A percentile compares a stretch with the other conserved stretches of the same genome.
These are phyloP conservation scores for Neostapfia colusana DNA, from an alignment of 176 grass and related monocot species.

Conservation along the genomic window DNA sequence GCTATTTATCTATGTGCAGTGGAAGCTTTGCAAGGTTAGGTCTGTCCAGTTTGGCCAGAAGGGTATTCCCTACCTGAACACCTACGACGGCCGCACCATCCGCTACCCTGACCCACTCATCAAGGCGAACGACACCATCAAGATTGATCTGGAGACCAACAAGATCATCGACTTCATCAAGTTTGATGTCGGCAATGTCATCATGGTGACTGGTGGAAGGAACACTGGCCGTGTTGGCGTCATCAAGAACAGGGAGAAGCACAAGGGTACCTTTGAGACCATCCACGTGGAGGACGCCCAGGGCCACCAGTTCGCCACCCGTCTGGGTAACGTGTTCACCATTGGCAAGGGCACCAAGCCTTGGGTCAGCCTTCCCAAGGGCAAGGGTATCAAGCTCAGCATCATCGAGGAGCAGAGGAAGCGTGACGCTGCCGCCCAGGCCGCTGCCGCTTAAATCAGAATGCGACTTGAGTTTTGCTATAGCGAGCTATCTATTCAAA, in stretches of 20 bases:
- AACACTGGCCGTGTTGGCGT: slow-evolving; percentile 67
- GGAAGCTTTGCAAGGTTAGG: slow-evolving; percentile 67
- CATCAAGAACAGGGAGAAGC: slow-evolving; percentile 72
- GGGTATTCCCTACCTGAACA: slow-evolving; percentile 64
- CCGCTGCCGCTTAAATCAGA: slow-evolving; percentile 31
- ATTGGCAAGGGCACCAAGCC: slow-evolving; percentile 66
- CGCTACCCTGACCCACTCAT: slow-evolving; percentile 66
- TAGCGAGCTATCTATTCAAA: slow-evolving; percentile 21
- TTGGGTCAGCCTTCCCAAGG: slow-evolving; percentile 66
- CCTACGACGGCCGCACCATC: slow-evolving; percentile 69
- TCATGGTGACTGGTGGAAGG: slow-evolving; percentile 71
- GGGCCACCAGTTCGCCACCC: slow-evolving; percentile 60
- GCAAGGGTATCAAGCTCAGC: slow-evolving; percentile 66
- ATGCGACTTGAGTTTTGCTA: slow-evolving; percentile 35
- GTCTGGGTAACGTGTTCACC: slow-evolving; percentile 58
- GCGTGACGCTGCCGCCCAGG: slow-evolving; percentile 36
- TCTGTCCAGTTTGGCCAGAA: slow-evolving; percentile 67
- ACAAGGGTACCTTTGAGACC: slow-evolving; percentile 69
- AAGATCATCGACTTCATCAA: slow-evolving; percentile 75
- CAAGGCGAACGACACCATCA: slow-evolving; percentile 70
- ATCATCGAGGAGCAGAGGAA: slow-evolving; percentile 68
- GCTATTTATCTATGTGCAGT: slow-evolving; percentile 4
- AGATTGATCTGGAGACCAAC: slow-evolving; percentile 58
- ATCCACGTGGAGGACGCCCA: slow-evolving; percentile 64
- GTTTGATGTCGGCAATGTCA: slow-evolving; percentile 54